phyloP scores from a whole-genome alignment of 2,329 filamentous ascomycete species.

The Pseudocercospora crystallina region DNA sequence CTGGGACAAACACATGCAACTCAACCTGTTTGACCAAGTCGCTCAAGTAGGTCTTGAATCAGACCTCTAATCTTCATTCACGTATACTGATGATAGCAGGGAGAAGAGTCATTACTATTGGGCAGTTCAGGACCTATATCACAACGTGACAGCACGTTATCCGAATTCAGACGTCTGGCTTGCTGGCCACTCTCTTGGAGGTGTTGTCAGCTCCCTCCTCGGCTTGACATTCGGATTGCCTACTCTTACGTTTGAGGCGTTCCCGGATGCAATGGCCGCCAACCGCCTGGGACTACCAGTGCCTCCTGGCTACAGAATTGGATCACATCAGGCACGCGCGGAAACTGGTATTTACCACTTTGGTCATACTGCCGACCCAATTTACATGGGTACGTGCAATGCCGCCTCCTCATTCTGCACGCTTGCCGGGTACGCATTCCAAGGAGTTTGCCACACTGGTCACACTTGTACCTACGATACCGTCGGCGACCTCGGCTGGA shows the following conservation, averaged over 20 bases:
- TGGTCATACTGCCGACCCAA: slow-evolving; percentile 91
- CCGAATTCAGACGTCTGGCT: slow-evolving; percentile 84
- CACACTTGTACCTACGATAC: slow-evolving; percentile 89
- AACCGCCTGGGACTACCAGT: slow-evolving; percentile 79
- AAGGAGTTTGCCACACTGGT: slow-evolving; percentile 88
- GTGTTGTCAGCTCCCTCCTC: slow-evolving; percentile 82
- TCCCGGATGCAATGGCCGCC: slow-evolving; percentile 85
- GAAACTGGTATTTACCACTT: slow-evolving; percentile 84
- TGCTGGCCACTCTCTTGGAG: slow-evolving; percentile 87
- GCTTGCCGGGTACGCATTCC: slow-evolving; percentile 88
- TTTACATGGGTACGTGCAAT: slow-evolving; percentile 93
- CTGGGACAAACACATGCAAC: slow-evolving; percentile 84
- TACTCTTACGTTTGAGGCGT: slow-evolving; percentile 88
- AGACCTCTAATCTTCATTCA: too few species aligned
- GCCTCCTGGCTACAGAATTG: slow-evolving; percentile 74
- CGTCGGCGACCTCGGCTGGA: slow-evolving; percentile 86
- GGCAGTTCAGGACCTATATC: slow-evolving; percentile 83
- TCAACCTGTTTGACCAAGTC: slow-evolving; percentile 80
- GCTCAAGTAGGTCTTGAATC: slow-evolving; percentile 40
- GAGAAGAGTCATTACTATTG: slow-evolving; percentile 91
- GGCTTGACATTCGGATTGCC: slow-evolving; percentile 89
- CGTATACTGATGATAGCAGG: slow-evolving; percentile 30
- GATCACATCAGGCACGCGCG: slow-evolving; percentile 65
- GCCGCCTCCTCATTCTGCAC: slow-evolving; percentile 86
- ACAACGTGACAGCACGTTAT: slow-evolving; percentile 87